Conservation (phyloP, 2,329 filamentous ascomycete species). For the Fusarium sp. region DNA sequence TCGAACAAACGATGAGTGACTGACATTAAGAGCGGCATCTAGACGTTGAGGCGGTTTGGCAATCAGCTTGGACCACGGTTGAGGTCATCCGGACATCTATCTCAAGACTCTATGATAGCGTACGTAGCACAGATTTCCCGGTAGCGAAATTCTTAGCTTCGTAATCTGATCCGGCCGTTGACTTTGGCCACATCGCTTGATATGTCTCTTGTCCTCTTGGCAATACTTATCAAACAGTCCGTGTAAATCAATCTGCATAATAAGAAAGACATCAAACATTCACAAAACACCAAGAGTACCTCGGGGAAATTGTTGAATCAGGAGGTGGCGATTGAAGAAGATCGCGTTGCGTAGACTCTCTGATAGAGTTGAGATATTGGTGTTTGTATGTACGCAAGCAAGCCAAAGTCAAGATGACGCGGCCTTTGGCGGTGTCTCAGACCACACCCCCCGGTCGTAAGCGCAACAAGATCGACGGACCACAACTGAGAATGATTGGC, state of each 20-base stretch:
- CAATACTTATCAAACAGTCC: background rate
- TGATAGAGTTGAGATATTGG: conserved; percentile 15
- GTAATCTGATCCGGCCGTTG: conserved; percentile 2
- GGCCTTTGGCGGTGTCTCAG: conserved; percentile 37
- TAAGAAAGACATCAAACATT: background rate
- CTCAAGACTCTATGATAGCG: background rate
- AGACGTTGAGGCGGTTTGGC: background rate
- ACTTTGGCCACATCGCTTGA: conserved; percentile 5
- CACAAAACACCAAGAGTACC: background rate
- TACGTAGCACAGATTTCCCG: conserved; percentile 12
- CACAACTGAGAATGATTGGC: conserved; percentile 27
- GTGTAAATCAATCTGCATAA: background rate
- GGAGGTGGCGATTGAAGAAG: conserved; percentile 27
- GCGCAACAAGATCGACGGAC: conserved; percentile 16
- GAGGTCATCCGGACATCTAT: conserved; percentile 7
- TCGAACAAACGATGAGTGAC: background rate
- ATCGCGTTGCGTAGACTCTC: conserved; percentile 18
- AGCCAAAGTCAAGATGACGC: conserved; percentile 42
- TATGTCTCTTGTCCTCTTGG: conserved; percentile 3
- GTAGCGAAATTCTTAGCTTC: conserved; percentile 14
- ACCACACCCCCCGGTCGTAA: conserved; percentile 37
- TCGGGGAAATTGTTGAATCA: conserved; percentile 1
- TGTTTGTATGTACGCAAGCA: conserved; percentile 41
- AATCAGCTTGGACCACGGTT: background rate
- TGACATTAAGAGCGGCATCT: background rate